phyloP scores from a whole-genome alignment of 768 basidiomycete species.

The Pisolithus tinctorius region DNA sequence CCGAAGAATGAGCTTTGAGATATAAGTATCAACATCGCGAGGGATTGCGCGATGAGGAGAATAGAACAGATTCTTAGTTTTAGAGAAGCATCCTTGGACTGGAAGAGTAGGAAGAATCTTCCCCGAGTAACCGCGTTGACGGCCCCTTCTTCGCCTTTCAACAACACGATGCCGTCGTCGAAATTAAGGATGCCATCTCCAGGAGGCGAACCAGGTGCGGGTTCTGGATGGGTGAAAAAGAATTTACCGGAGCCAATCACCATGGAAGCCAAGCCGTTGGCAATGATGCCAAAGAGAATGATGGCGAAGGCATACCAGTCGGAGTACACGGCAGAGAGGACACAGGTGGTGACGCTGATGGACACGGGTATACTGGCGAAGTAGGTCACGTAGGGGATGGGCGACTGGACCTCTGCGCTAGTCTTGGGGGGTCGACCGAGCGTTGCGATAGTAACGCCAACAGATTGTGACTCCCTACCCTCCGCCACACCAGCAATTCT shows the following conservation, averaged over 20 bases:
- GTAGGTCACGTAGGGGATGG: conserved; percentile 1
- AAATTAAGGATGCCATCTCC: conserved; percentile 24
- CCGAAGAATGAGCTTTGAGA: conserved; percentile 28
- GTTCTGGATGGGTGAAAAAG: conserved; percentile 6
- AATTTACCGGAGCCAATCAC: conserved; percentile 22
- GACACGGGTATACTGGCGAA: conserved; percentile 16
- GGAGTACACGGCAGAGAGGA: conserved; percentile 14
- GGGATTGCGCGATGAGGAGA: conserved; percentile 22
- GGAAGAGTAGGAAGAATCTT: conserved; percentile 16
- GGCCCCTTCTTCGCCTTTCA: conserved; percentile 22
- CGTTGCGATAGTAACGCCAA: conserved; percentile 15
- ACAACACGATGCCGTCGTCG: conserved; percentile 17
- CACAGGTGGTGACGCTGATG: conserved; percentile 16
- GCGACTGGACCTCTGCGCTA: background rate
- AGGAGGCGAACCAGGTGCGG: conserved; percentile 13
- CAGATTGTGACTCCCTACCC: conserved; percentile 10
- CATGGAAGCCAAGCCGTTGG: conserved; percentile 21
- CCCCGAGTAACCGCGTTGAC: conserved; percentile 26
- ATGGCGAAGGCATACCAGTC: conserved; percentile 28
- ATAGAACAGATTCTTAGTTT: conserved; percentile 20
- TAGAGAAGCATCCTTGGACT: background rate
- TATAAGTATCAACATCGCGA: conserved; percentile 26
- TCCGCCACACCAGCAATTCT: background rate
- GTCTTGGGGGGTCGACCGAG: conserved; percentile 1
- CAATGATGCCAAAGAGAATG: conserved; percentile 26